These are phyloP conservation scores for Cornus controversa DNA, from an alignment of 148 eudicot genomes.

Conservation along the genomic window DNA sequence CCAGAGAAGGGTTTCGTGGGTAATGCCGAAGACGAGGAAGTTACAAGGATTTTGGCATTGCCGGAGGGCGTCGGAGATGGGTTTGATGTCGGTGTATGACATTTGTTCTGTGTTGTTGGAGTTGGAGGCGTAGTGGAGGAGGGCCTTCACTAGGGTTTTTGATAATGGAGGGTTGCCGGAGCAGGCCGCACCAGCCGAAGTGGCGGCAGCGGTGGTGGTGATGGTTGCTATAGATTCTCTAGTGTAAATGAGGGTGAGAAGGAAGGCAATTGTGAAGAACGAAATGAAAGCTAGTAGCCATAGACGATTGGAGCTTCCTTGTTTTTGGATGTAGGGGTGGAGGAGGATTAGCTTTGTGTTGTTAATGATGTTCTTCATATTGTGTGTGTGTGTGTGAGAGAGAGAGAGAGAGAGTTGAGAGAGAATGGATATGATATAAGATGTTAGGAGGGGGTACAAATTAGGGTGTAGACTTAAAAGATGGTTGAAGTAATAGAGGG, in stretches of 20 bases:
- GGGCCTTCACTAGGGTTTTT: constrained; percentile 49
- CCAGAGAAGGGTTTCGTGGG: constrained; percentile 75
- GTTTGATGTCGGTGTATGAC: constrained; percentile 57
- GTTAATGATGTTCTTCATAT: constrained; percentile 49
- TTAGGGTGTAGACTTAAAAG: neutral
- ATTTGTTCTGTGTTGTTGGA: constrained; percentile 60
- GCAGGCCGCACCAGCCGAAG: constrained; percentile 19
- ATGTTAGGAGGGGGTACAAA: neutral
- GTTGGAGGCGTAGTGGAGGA: constrained; percentile 67
- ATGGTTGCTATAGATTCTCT: constrained; percentile 33
- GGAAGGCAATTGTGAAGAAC: constrained; percentile 51
- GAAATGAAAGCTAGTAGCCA: constrained; percentile 64
- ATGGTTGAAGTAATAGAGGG: neutral
- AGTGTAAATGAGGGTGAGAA: constrained; percentile 57
- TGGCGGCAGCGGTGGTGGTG: constrained; percentile 23
- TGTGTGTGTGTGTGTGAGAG: no score
- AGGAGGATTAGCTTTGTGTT: constrained; percentile 66
- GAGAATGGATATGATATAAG: constrained; percentile 15
- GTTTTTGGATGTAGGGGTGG: constrained; percentile 77
- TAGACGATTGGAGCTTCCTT: constrained; percentile 57
- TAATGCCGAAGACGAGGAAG: constrained; percentile 64
- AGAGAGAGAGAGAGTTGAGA: neutral
- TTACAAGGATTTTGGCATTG: constrained; percentile 64
- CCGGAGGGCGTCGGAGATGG: constrained; percentile 46
- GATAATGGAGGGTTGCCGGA: constrained; percentile 26